phyloP scores from a whole-genome alignment of 768 basidiomycete genomes.

The Phaeotremella fagi region DNA sequence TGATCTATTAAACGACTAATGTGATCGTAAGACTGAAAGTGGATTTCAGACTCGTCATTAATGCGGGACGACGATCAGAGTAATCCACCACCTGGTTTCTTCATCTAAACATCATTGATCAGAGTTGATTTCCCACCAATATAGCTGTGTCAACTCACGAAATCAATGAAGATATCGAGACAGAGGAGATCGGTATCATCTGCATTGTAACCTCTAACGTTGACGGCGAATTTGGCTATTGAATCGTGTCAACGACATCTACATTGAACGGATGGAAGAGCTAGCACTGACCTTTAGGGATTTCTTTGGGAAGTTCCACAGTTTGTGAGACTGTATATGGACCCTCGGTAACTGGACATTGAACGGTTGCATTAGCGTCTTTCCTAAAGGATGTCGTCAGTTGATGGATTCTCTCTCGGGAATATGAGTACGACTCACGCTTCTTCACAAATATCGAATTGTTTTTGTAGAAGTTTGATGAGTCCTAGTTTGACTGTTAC shows the following conservation, averaged over 20 bases:
- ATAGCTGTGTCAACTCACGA: conserved; percentile 47
- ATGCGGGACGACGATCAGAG: no score
- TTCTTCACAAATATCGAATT: conserved; percentile 86
- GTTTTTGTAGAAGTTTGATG: conserved; percentile 77
- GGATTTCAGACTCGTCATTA: no score
- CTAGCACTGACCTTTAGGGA: conserved; percentile 61
- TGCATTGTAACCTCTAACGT: conserved; percentile 63
- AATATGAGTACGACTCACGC: conserved; percentile 60
- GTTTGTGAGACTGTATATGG: conserved; percentile 71
- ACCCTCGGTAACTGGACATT: conserved; percentile 78
- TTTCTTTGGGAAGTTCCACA: conserved; percentile 82
- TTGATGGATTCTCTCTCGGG: background rate
- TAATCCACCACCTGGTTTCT: background rate
- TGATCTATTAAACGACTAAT: no score
- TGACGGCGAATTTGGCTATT: conserved; percentile 76
- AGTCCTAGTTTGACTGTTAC: conserved; percentile 90
- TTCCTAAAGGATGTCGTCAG: conserved; percentile 52
- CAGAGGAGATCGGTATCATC: conserved; percentile 75
- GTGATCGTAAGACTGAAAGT: no score
- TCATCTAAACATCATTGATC: conserved; percentile 14
- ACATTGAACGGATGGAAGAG: background rate
- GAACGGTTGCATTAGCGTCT: conserved; percentile 66
- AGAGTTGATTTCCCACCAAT: background rate
- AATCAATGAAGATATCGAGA: conserved; percentile 72
- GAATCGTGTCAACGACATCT: conserved; percentile 25